A percentile compares a stretch with the other conserved stretches of the same genome.
Conservation (phyloP, 768 basidiomycete species). For the Auricularia sp. region DNA sequence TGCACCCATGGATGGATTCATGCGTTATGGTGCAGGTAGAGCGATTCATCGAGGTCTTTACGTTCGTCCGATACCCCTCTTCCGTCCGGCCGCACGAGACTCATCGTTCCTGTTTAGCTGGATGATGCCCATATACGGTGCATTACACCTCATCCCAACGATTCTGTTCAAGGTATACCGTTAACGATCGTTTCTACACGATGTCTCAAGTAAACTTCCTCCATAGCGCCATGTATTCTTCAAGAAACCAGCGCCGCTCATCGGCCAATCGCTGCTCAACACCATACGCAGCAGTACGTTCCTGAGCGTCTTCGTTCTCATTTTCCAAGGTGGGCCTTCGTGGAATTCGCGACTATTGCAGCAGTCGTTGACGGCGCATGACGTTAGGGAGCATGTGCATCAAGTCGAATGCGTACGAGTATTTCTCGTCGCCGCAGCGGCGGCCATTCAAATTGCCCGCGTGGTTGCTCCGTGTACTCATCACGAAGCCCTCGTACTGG, state of each 20-base stretch:
- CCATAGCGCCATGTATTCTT: constrained; percentile 41
- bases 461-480: constrained; percentile 42
- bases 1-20: constrained; percentile 63
- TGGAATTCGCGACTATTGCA: neutral
- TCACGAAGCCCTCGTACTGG: constrained; percentile 65
- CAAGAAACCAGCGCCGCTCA: constrained; percentile 54
- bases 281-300: constrained; percentile 81
- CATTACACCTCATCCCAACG: constrained; percentile 80
- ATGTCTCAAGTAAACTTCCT: neutral
- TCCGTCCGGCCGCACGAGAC: neutral
- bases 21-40: constrained; percentile 52
- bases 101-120: constrained; percentile 13
- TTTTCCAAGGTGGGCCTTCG: constrained; percentile 59
- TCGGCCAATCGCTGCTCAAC: constrained; percentile 55
- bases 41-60: constrained; percentile 71
- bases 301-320: constrained; percentile 68
- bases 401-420: constrained; percentile 48
- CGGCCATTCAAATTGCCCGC: constrained; percentile 29
- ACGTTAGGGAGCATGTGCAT: constrained; percentile 50
- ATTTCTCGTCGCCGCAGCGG: constrained; percentile 28
- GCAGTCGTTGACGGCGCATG: neutral
- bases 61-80: constrained; percentile 63
- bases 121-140: constrained; percentile 54
- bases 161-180: constrained; percentile 54
- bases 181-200: neutral